Base-by-base conservation (phyloP, 2,329 filamentous ascomycete genomes). In the Monilinia polystroma region DNA sequence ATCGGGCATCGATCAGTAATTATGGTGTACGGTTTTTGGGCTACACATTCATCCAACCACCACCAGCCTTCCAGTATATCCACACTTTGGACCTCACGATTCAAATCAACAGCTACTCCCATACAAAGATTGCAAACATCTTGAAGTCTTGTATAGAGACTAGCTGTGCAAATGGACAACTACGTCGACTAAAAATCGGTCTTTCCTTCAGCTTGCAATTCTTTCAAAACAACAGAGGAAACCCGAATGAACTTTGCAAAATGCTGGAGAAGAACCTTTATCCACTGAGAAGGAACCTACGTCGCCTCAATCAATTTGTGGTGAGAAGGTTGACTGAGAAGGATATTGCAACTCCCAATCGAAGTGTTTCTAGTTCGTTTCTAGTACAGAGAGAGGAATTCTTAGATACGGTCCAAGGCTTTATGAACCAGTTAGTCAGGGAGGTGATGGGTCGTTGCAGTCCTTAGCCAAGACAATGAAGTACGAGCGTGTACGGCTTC, bases 41-140 rank as follows among this genome's bases (percentile, higher is more conserved):
- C 38, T 62, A 66, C 41, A 66, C 64, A 23, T 66, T 66, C 26
- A 43, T 66, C 5, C 41, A 66, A 3, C 64, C 64, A 45, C 64
- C 64, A 14, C 26, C 64, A 11, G 56, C 64, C 20, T 66, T 66
- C 23, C 64, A 49, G 18, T 66, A 54, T 32, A 45, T 66, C 32
- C 64, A 66, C 26, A 66, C 64, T 35, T n/a, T 66, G 49, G 64
- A 66, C 35, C 56, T 66, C 26, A 62, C 55, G 49, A 62, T 66
- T 11, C 64, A 66, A n/a, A 66, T 66, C 55, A 60, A 66, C 38
- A 62, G 56, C n/a, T 66, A 62, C 26, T 66, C 64, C 38, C 64
- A 66, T 35, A 2, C 51, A 47, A 66, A 66, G 38, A 62, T 62
- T 62, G 64, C 64, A 8, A 60, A 62, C 11, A 62, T 62, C n/a